Percentiles rank a stretch among this genome's conserved stretches.
Evolutionary conservation across 78 protist species (phyloP).

Genomic region (Dictyostelium discoideum): DNA sequence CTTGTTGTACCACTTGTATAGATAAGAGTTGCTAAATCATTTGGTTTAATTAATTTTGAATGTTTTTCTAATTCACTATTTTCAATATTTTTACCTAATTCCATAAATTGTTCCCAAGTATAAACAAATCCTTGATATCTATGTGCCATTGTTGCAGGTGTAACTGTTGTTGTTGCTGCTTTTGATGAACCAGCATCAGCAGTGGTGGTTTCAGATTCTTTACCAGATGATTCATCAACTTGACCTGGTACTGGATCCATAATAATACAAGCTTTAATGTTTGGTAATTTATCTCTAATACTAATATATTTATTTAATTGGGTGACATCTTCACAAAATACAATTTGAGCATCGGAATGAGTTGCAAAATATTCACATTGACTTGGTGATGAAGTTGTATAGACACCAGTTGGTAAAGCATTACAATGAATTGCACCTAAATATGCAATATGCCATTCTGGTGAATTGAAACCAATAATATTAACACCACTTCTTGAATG

Average conservation of each 20-base stretch:
- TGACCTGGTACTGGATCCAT: constrained; percentile 32
- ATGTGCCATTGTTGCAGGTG: not conserved
- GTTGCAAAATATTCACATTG: constrained; percentile 75
- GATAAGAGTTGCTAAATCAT: constrained; percentile 52
- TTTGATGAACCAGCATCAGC: not conserved
- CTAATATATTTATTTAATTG: constrained; percentile 59
- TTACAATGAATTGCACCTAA: constrained; percentile 86
- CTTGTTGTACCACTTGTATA: constrained; percentile 92
- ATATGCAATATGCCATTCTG: constrained; percentile 90
- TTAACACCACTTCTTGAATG: constrained; percentile 38
- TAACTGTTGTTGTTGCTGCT: not conserved
- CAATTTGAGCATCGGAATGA: constrained; percentile 44
- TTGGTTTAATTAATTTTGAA: constrained; percentile 23
- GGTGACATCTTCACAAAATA: constrained; percentile 57
- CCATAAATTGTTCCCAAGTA: constrained; percentile 66
- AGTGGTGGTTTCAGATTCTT: not conserved
- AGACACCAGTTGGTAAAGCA: constrained; percentile 91
- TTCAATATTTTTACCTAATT: constrained; percentile 28
- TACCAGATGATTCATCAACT: not conserved
- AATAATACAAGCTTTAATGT: constrained; percentile 22
- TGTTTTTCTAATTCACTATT: constrained; percentile 22
- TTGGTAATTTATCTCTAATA: constrained; percentile 34
- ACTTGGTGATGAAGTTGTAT: constrained; percentile 74
- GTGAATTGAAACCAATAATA: constrained; percentile 90
- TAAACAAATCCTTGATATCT: constrained; percentile 3